Conservation (phyloP, 768 basidiomycete species). For the Psilocybe azurescens region DNA sequence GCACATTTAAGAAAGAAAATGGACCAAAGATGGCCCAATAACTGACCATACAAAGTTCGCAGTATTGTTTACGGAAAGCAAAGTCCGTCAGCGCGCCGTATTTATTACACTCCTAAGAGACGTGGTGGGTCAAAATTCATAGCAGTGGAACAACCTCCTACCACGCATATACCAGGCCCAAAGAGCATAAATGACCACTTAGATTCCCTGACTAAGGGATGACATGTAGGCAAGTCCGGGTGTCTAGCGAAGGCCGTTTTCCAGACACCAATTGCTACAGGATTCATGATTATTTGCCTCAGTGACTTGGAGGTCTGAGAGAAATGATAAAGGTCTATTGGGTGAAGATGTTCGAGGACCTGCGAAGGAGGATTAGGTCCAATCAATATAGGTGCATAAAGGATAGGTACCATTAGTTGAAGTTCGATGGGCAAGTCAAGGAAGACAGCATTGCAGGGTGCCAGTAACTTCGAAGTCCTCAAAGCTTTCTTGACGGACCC, state of each 20-base stretch:
- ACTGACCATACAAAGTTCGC: constrained; percentile 26
- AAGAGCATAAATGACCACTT: constrained; percentile 28
- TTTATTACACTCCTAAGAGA: constrained; percentile 23
- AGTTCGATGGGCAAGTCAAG: constrained; percentile 25
- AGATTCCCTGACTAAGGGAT: constrained; percentile 18
- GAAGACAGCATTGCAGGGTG: constrained; percentile 14
- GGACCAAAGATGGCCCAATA: background rate
- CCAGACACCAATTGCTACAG: constrained; percentile 25
- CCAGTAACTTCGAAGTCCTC: constrained; percentile 12
- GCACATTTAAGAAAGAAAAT: background rate
- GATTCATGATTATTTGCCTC: constrained; percentile 21
- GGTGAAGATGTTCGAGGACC: constrained; percentile 30
- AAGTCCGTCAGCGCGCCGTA: constrained; percentile 28
- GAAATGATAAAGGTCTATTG: constrained; percentile 29
- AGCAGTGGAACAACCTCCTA: constrained; percentile 9
- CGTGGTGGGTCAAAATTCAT: background rate
- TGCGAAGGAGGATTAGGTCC: constrained; percentile 2
- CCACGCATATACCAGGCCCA: constrained; percentile 28
- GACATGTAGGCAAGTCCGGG: constrained; percentile 23
- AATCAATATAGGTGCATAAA: background rate
- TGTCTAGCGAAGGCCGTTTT: constrained; percentile 22
- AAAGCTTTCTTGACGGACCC: constrained; percentile 22
- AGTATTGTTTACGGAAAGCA: constrained; percentile 25
- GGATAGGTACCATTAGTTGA: constrained; percentile 17
- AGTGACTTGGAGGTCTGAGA: constrained; percentile 19